Evolutionary conservation across 352 stramenopile genomes (phyloP), one percentile per base, ranked within the genome.

Genomic region (Phytophthora constricta): DNA sequence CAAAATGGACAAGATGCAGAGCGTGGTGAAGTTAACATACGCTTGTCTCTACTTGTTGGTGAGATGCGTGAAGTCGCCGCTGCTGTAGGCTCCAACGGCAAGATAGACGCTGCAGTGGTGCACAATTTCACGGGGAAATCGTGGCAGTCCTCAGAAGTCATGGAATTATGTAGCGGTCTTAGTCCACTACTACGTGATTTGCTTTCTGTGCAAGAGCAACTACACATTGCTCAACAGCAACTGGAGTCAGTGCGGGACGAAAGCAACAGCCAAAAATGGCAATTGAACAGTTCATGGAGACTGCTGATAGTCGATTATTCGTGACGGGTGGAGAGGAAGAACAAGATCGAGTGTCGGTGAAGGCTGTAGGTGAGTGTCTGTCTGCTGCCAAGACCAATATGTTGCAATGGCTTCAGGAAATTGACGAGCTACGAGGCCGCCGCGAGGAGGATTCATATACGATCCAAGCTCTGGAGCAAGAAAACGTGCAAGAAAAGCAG

Each of bases 291-390:
- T 72, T 74, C 39, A 11, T 72, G 17, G 20, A 55, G 37, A 55
- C 59, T 14, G 28, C 31, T n/a, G 67, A 79, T 59, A 53, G 34
- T 50, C 70, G 55, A 39, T 62, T 77, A 27, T 68, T 77, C 22
- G 55, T 50, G 28, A 72, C 62, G 19, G 50, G 50, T 47, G 56
- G 4, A 23, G 60, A 77, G 26, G 56, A 61, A 22, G 55, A 57
- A 42, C 27, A 54, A 3, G 33, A 58, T 25, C 41, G 51, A 20
- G 7, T 48, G 22, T 52, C 34, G 27, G 27, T 22, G 19, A 26
- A 54, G 22, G 42, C 68, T 70, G 4, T 56, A 33, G 16, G 23
- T 34, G 65, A 65, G 19, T 14, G 45, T 37, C 55, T 77, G 34
- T 37, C 46, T n/a, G 17, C 53, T 54, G 70, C 70, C 0, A 68